These are phyloP conservation scores for Leccinellum rugosiceps DNA, from an alignment of 768 basidiomycete genomes.

Conservation along the genomic window DNA sequence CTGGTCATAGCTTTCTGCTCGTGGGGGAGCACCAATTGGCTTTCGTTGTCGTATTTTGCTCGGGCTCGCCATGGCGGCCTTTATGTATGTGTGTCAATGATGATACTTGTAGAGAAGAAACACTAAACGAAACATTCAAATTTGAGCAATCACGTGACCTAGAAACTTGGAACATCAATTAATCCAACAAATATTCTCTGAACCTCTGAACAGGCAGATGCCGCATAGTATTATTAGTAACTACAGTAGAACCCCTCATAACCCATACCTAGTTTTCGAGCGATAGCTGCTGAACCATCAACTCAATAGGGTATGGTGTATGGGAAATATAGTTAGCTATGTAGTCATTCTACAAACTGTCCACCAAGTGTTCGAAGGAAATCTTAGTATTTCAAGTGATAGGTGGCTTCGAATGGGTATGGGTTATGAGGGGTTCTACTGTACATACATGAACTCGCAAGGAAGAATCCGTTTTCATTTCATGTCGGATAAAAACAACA, in stretches of 20 bases:
- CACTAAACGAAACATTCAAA: neutral
- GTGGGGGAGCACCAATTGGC: slow-evolving; percentile 10
- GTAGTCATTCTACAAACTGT: no score
- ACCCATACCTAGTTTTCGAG: neutral
- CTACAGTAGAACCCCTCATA: neutral
- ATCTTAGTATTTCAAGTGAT: no score
- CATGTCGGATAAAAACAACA: neutral
- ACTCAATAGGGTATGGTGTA: neutral
- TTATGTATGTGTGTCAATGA: neutral
- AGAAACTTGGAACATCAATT: neutral
- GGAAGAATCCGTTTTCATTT: neutral
- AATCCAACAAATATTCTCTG: neutral
- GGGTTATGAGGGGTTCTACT: no score
- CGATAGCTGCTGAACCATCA: neutral
- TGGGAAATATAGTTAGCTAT: neutral
- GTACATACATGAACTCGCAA: neutral
- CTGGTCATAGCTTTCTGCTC: slow-evolving; percentile 29
- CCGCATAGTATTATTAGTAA: no score
- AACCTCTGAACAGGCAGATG: no score
- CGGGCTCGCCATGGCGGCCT: slow-evolving; percentile 31
- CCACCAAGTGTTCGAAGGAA: no score
- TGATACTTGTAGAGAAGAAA: slow-evolving; percentile 5
- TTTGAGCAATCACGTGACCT: slow-evolving; percentile 22
- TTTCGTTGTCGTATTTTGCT: slow-evolving; percentile 32
- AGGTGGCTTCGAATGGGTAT: no score